phyloP scores from a whole-genome alignment of 1,284 basidiomycete genomes.

The Cryptococcus depauperatus region DNA sequence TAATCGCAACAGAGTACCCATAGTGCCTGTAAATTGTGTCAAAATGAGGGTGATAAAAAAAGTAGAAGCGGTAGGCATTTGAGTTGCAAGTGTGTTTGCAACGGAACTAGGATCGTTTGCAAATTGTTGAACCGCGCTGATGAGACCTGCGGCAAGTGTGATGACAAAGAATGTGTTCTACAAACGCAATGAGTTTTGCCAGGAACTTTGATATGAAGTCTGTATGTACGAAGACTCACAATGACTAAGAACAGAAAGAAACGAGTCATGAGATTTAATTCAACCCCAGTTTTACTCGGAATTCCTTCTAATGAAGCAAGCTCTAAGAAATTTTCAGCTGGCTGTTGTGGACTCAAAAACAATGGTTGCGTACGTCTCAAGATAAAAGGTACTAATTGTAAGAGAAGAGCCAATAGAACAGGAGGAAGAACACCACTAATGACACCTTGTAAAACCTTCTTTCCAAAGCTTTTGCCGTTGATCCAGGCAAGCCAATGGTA shows the following conservation, averaged over 20 bases:
- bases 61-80: conserved; percentile 62
- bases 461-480: conserved; percentile 35
- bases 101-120: conserved; percentile 51
- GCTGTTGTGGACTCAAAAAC: background rate
- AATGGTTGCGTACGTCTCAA: conserved; percentile 51
- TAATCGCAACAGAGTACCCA: conserved; percentile 53
- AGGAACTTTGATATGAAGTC: conserved; percentile 18
- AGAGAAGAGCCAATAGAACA: conserved; percentile 58
- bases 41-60: conserved; percentile 73
- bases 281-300: conserved; percentile 61
- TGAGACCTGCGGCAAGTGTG: conserved; percentile 59
- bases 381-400: conserved; percentile 61
- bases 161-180: conserved; percentile 59
- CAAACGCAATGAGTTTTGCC: background rate
- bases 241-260: conserved; percentile 68
- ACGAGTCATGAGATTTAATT: conserved; percentile 64
- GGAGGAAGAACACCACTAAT: conserved; percentile 60
- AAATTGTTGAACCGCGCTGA: conserved; percentile 46
- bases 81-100: conserved; percentile 51
- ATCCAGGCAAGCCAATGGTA: conserved; percentile 60
- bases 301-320: conserved; percentile 64
- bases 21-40: conserved; percentile 44
- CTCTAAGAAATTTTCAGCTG: conserved; percentile 38
- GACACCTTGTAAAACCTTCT: conserved; percentile 52
- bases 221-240: conserved; percentile 43